Percentiles rank a stretch among this genome's conserved stretches.
Evolutionary conservation across 208 protist genomes (phyloP).

Genomic region (Trypanosoma boissoni): DNA sequence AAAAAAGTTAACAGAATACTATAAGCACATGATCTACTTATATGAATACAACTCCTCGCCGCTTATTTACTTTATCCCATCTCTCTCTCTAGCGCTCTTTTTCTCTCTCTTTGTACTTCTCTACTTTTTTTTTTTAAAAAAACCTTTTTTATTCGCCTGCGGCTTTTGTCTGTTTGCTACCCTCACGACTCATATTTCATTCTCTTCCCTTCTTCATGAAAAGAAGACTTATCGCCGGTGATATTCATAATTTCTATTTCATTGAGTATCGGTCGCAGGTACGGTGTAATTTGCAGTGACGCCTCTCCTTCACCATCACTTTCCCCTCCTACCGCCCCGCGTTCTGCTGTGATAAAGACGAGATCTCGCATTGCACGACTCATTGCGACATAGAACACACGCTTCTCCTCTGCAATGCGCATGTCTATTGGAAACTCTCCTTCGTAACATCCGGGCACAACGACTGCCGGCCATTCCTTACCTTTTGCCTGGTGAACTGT

Average conservation of each 20-base stretch:
- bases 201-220: too few relatives aligned
- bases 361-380: constrained; percentile 80
- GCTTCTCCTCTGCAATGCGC: constrained; percentile 59
- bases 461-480: constrained; percentile 83
- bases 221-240: too few relatives aligned
- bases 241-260: constrained; percentile 19
- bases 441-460: constrained; percentile 70
- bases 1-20: too few relatives aligned
- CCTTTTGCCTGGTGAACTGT: constrained; percentile 87
- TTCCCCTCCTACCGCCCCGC: neutral
- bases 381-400: constrained; percentile 88
- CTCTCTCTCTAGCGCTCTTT: too few relatives aligned
- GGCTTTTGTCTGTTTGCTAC: too few relatives aligned
- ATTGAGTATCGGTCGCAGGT: constrained; percentile 25
- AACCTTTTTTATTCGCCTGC: too few relatives aligned
- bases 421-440: constrained; percentile 68
- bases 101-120: too few relatives aligned
- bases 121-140: too few relatives aligned
- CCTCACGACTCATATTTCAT: too few relatives aligned
- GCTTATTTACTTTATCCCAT: too few relatives aligned
- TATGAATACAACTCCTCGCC: too few relatives aligned
- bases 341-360: constrained; percentile 57
- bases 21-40: too few relatives aligned
- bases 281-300: constrained; percentile 43
- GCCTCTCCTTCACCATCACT: neutral